Evolutionary conservation across 768 basidiomycete genomes (phyloP).

Genomic region (Russula dissimulans): DNA sequence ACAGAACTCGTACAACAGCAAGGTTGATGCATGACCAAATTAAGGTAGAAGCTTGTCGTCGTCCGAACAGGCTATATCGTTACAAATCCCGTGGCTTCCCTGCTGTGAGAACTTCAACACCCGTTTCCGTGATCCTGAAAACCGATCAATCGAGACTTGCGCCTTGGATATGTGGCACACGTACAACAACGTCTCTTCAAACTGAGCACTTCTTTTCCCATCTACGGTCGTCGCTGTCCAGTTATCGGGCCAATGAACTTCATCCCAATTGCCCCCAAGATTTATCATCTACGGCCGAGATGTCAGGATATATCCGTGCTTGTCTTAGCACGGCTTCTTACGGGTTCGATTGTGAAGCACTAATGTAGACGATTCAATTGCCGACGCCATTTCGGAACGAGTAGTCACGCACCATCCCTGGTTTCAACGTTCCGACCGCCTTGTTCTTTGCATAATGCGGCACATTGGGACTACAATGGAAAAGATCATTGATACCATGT

Average conservation of each 20-base stretch:
- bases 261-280: constrained; percentile 65
- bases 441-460: constrained; percentile 95
- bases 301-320: constrained; percentile 8
- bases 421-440: constrained; percentile 85
- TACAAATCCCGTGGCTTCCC: constrained; percentile 31
- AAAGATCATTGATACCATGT: constrained; percentile 81
- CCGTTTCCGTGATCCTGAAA: constrained; percentile 79
- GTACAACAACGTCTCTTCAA: constrained; percentile 93
- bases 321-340: constrained; percentile 27
- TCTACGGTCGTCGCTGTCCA: constrained; percentile 95
- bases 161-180: constrained; percentile 27
- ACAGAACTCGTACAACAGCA: constrained; percentile 5
- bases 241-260: constrained; percentile 85
- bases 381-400: constrained; percentile 1
- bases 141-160: constrained; percentile 15
- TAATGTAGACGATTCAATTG: constrained; percentile 20
- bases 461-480: constrained; percentile 80
- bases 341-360: constrained; percentile 72
- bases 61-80: constrained; percentile 16
- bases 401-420: constrained; percentile 74
- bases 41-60: constrained; percentile 9
- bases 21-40: constrained; percentile 6
- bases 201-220: constrained; percentile 88
- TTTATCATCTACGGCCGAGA: constrained; percentile 73
- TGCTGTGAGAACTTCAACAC: constrained; percentile 80